Evolutionary conservation across 1,284 basidiomycete genomes (phyloP).

Genomic region (Stereum hirsutum): DNA sequence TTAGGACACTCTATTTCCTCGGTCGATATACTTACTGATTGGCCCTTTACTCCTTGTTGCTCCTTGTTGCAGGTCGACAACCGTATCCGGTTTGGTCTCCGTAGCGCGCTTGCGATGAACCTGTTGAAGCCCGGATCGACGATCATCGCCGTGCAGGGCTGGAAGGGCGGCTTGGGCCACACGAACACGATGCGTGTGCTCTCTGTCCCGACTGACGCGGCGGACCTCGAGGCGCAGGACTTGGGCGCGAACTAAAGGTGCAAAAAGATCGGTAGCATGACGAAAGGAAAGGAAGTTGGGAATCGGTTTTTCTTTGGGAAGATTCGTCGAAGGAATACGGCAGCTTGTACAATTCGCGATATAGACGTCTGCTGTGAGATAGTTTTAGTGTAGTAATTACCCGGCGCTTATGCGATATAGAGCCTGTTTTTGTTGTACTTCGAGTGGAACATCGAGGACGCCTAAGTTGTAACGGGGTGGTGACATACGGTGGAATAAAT

Average conservation of each 20-base stretch:
- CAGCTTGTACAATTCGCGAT: too few species aligned
- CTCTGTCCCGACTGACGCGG: slow-evolving; percentile 77
- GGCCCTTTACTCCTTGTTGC: not conserved
- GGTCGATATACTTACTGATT: slow-evolving; percentile 18
- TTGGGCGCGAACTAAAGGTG: slow-evolving; percentile 26
- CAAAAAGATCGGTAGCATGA: not conserved
- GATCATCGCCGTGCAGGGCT: slow-evolving; percentile 94
- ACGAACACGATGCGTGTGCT: slow-evolving; percentile 78
- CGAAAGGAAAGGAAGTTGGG: slow-evolving; percentile 1
- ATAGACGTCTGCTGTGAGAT: too few species aligned
- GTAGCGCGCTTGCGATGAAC: slow-evolving; percentile 79
- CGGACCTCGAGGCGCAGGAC: slow-evolving; percentile 76
- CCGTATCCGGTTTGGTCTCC: slow-evolving; percentile 85
- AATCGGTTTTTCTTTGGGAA: too few species aligned
- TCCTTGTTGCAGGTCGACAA: slow-evolving; percentile 65
- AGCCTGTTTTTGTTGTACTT: too few species aligned
- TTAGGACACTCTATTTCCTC: slow-evolving; percentile 8
- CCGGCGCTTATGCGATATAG: too few species aligned
- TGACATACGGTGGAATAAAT: not conserved
- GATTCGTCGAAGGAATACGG: too few species aligned
- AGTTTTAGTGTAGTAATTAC: too few species aligned
- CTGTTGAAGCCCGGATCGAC: slow-evolving; percentile 89
- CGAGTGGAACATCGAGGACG: too few species aligned
- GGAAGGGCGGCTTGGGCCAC: slow-evolving; percentile 96
- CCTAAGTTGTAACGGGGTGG: not conserved